A percentile compares a stretch with the other conserved stretches of the same genome.
Conservation (phyloP, 257 asterid species). For the Salvia miltiorrhiza region DNA sequence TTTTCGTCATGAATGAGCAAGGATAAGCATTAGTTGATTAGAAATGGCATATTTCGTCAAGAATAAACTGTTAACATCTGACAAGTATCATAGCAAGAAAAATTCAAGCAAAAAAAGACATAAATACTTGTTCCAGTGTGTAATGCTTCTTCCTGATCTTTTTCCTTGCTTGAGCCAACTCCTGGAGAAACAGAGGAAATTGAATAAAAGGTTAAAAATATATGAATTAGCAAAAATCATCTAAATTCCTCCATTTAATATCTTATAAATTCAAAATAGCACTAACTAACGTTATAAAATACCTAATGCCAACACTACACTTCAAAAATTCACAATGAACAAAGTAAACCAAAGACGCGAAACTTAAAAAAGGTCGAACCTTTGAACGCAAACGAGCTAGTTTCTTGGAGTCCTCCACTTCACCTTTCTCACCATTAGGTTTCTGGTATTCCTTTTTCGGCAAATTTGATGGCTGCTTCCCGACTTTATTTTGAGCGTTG, state of each 20-base stretch:
- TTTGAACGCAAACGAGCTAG: constrained; percentile 60
- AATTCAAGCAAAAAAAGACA: neutral
- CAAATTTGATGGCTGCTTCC: constrained; percentile 37
- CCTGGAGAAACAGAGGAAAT: constrained; percentile 33
- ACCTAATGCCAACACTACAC: neutral
- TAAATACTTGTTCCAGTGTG: constrained; percentile 69
- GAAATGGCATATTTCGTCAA: neutral
- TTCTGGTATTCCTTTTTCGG: constrained; percentile 29
- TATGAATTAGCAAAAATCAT: neutral
- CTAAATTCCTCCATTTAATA: neutral
- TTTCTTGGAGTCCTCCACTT: constrained; percentile 38
- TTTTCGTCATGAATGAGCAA: neutral
- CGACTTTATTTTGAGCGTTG: constrained; percentile 26
- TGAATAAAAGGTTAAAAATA: neutral
- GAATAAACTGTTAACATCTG: neutral
- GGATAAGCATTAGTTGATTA: neutral
- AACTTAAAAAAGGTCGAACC: constrained; percentile 35
- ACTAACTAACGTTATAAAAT: neutral
- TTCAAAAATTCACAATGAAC: neutral
- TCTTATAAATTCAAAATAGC: neutral
- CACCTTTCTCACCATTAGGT: constrained; percentile 34
- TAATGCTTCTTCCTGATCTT: constrained; percentile 91
- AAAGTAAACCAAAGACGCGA: neutral
- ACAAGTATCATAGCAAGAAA: neutral
- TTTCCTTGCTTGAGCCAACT: constrained; percentile 78